Evolutionary conservation across 2,329 filamentous ascomycete species (phyloP).

Genomic region (Neofusicoccum sp.): DNA sequence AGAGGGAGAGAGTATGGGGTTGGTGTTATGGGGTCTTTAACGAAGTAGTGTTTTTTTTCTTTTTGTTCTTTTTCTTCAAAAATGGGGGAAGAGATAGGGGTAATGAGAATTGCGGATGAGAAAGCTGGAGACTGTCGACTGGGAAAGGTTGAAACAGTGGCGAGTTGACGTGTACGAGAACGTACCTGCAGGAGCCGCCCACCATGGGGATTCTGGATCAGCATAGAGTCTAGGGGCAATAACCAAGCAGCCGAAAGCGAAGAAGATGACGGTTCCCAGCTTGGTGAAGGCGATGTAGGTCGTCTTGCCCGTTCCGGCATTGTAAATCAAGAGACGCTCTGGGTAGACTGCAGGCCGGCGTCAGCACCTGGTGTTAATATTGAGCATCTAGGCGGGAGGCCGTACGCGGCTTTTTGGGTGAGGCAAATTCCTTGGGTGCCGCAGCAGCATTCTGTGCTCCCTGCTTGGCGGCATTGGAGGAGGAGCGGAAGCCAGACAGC

Average conservation of each 20-base stretch:
- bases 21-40: background rate
- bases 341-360: constrained; percentile 27
- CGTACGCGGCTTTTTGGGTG: background rate
- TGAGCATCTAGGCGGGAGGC: background rate
- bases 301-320: constrained; percentile 40
- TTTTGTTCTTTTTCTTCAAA: background rate
- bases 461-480: background rate
- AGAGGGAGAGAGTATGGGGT: background rate
- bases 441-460: background rate
- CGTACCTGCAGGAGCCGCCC: constrained; percentile 1
- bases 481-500: background rate
- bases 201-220: constrained; percentile 25
- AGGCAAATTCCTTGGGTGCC: background rate
- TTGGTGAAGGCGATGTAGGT: constrained; percentile 42
- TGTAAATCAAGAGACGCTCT: constrained; percentile 37
- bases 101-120: no score
- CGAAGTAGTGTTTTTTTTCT: background rate
- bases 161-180: background rate
- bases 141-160: background rate
- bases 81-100: background rate
- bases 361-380: background rate
- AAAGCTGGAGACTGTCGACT: background rate
- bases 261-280: constrained; percentile 38
- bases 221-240: constrained; percentile 37
- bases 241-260: constrained; percentile 35